Evolutionary conservation across 768 basidiomycete species (phyloP), one percentile per base, ranked within the genome.

Genomic region (Daedalea quercina): DNA sequence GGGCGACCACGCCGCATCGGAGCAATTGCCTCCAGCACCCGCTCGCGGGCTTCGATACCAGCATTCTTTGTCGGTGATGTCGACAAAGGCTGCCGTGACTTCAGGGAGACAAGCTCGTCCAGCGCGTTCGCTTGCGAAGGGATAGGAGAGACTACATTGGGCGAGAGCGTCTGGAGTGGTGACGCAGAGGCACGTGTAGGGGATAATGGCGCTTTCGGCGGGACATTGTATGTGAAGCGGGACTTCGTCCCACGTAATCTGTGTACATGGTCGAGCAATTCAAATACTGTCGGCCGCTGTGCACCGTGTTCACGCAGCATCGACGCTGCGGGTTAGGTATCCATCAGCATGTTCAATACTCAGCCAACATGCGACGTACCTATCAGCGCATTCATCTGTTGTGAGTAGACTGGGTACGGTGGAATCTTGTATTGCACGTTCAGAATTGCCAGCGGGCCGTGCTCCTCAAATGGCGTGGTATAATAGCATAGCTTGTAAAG

Each of bases 401-500:
- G 69, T 1, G 93, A 94, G 66, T 94, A 96, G 1, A 86, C 78
- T 1, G 91, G 91, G 67, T 90, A 94, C 31, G 90, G 81, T 1
- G 92, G 93, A 44, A 89, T 88, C 59, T 85, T 86, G 69, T 97
- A 99, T 63, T 94, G 92, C 33, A 94, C 94, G 63, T 97, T 97
- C 57, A 98, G 76, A 57, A 98, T 98, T 2, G 96, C 96, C 48
- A 99, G 73, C 2, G 92, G 90, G 0, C 95, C 95, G 60, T 97
- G 94, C 64, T 97, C 95, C 68, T 99, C 96, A 63, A 99, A 99
- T 0, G 96, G 96, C 0, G 96, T 99, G 0, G 94, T 99, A 69
- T 99, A 99, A 71, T 97, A 99, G 69, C 96, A 98, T 13, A 99
- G 81, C 74, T 98, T 99, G 76, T 97, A 99, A 13, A 99, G 77